Base-by-base conservation (phyloP, 805 yeast genomes). In the Pichia eremophila region DNA sequence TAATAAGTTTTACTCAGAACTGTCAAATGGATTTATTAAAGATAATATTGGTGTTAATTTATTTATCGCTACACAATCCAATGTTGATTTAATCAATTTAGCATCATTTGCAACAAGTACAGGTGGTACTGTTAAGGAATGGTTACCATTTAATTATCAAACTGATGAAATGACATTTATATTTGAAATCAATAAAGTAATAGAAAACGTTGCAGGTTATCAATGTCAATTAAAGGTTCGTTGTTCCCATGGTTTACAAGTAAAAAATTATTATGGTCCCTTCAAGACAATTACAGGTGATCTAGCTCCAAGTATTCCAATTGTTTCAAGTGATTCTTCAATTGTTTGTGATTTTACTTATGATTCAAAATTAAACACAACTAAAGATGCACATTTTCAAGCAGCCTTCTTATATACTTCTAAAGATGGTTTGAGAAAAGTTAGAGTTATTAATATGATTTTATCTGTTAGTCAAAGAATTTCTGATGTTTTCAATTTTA, bases 351-450 rank as follows among this genome's bases (percentile, higher is more conserved):
- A 87, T 45, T 78, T 91, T 57, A 74, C 73, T 42, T 84, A 86
- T 58, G 96, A 89, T 59, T 88, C 88, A 4, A 79, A 78, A 51
- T 69, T 88, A 34, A 77, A 81, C 49, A 71, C 84, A 2, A 78
- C 78, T 51, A 72, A 75, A 37, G 96, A 89, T 62, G 85, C 87
- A 22, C 93, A 88, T 62, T 87, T 91, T 70, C 99, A 93, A 66
- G 84, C 86, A 2, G 97, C 98, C 0, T 55, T 93, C 28, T 68
- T 93, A 47, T 91, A 89, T 62, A 90, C 97, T 0, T 85, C 88
- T 42, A 59, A 72, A 2, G 72, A 73, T 43, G 99, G 99, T 22
- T 66, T 72, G 9, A 71, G 97, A 54, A 83, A 86, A 56, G 91
- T 93, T 15, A 75, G 99, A 52, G 89, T 89, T n/a, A 75, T 85